These are phyloP conservation scores for Zhuliangozyma blackwelliae DNA, from an alignment of 1,139 yeast species.

Conservation along the genomic window DNA sequence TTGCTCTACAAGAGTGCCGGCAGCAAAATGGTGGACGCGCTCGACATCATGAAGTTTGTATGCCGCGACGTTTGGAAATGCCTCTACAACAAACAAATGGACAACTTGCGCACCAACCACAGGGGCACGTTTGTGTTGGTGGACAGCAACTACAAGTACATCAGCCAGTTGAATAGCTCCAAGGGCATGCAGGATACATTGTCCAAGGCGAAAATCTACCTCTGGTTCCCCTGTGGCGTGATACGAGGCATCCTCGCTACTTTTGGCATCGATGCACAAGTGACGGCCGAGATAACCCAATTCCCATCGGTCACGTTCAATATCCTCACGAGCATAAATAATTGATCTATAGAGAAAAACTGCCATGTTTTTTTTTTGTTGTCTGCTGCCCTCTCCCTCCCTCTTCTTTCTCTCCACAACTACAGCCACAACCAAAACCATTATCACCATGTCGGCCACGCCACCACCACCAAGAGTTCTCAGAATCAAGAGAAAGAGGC, in stretches of 20 bases:
- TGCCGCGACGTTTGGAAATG: conserved; percentile 89
- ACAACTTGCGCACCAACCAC: conserved; percentile 87
- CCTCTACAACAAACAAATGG: conserved; percentile 81
- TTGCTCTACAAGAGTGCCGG: conserved; percentile 53
- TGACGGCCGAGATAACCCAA: conserved; percentile 61
- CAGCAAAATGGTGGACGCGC: conserved; percentile 50
- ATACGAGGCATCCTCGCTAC: conserved; percentile 75
- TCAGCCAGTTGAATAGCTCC: conserved; percentile 53
- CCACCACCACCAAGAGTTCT: conserved; percentile 53
- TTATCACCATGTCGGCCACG: conserved; percentile 1
- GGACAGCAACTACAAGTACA: conserved; percentile 58
- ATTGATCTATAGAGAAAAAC: background rate
- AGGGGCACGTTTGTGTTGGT: conserved; percentile 78
- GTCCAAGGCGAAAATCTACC: conserved; percentile 47
- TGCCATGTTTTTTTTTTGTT: too few relatives aligned
- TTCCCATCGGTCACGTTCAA: conserved; percentile 70
- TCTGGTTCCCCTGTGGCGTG: conserved; percentile 82
- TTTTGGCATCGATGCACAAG: conserved; percentile 64
- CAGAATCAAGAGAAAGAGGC: conserved; percentile 79
- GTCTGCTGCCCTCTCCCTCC: background rate
- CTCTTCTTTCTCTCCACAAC: background rate
- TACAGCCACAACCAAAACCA: background rate
- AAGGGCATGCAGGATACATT: conserved; percentile 45
- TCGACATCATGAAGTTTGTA: conserved; percentile 85
- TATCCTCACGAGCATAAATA: conserved; percentile 51